phyloP scores from a whole-genome alignment of 768 basidiomycete species.

The Lentinula boryana region DNA sequence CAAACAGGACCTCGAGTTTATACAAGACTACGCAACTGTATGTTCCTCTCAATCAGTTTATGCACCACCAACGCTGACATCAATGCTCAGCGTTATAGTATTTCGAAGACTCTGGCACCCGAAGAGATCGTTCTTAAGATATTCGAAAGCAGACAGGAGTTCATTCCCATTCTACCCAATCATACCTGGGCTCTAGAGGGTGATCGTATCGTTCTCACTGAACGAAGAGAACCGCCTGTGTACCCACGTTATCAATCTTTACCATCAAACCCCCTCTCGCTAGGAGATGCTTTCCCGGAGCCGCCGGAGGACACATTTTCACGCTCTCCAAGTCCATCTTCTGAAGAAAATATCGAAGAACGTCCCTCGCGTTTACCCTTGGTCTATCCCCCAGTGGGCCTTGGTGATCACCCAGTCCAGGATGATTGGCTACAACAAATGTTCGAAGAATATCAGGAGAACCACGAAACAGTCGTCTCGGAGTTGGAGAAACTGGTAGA shows the following conservation, averaged over 20 bases:
- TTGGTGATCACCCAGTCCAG: background rate
- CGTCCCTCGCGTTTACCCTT: background rate
- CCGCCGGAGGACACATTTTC: constrained; percentile 1
- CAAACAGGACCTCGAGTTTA: background rate
- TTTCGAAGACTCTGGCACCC: background rate
- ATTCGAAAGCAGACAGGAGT: background rate
- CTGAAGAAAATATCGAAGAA: background rate
- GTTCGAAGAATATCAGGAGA: background rate
- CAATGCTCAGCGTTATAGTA: background rate
- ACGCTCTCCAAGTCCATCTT: background rate
- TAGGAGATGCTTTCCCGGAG: background rate
- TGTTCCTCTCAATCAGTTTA: background rate
- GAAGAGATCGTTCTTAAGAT: background rate
- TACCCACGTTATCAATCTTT: background rate
- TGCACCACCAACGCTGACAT: background rate
- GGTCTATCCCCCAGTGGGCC: background rate
- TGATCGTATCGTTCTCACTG: background rate
- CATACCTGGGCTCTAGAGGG: background rate
- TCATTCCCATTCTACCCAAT: constrained; percentile 4
- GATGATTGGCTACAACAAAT: background rate
- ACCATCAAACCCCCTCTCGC: background rate
- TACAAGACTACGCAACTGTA: constrained; percentile 2
- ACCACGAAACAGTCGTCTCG: background rate
- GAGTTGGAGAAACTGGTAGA: background rate
- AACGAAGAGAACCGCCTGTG: background rate